These are phyloP conservation scores for Arbutus unedo DNA, from an alignment of 148 eudicot genomes.

Conservation along the genomic window DNA sequence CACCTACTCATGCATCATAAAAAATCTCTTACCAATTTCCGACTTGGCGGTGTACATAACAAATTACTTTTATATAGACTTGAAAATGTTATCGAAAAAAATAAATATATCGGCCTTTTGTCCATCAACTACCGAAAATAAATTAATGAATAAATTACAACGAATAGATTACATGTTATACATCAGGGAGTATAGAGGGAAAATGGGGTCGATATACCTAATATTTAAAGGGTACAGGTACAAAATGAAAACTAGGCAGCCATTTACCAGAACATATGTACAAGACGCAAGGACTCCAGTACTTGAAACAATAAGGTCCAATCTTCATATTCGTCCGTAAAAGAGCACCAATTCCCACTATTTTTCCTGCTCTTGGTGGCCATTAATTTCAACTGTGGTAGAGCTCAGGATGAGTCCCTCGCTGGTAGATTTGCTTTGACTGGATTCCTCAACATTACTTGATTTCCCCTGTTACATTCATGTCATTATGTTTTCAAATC, in stretches of 20 bases:
- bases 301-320: conserved; percentile 3
- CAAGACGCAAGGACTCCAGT: conserved; percentile 10
- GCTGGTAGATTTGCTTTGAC: conserved; percentile 19
- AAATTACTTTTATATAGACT: too few relatives aligned
- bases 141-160: conserved; percentile 15
- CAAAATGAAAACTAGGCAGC: conserved; percentile 6
- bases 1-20: not conserved
- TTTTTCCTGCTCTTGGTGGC: conserved; percentile 24
- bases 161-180: conserved; percentile 16
- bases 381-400: conserved; percentile 11
- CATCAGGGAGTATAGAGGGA: not conserved
- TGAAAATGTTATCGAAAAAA: not conserved
- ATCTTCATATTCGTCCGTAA: not conserved
- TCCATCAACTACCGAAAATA: not conserved
- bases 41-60: not conserved
- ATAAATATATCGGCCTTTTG: not conserved
- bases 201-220: not conserved
- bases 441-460: conserved; percentile 19
- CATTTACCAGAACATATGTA: conserved; percentile 21
- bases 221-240: not conserved
- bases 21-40: not conserved
- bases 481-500: not conserved
- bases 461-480: conserved; percentile 32
- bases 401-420: conserved; percentile 17
- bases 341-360: not conserved